Conservation (phyloP, 177 flowering plant genomes). For the Vitis hybrid region DNA sequence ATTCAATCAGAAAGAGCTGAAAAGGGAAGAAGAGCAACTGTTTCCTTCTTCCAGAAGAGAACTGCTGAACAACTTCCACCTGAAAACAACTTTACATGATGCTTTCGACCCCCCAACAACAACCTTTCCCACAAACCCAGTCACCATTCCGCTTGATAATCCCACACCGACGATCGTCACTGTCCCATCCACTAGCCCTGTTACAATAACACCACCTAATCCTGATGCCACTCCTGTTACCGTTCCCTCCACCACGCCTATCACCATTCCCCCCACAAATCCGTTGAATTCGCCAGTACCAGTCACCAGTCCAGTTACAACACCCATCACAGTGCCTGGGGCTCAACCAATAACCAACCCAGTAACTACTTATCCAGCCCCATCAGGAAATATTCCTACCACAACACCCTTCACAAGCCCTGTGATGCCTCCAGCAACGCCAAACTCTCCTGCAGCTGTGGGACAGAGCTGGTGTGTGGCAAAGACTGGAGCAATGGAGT, state of each 20-base stretch:
- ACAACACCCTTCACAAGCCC: constrained; percentile 45
- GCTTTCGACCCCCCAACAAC: constrained; percentile 24
- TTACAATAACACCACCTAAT: constrained; percentile 28
- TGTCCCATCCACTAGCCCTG: constrained; percentile 23
- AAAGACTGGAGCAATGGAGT: constrained; percentile 47
- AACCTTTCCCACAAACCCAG: constrained; percentile 21
- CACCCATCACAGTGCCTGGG: constrained; percentile 39
- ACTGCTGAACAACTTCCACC: constrained; percentile 21
- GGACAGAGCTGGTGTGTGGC: constrained; percentile 97
- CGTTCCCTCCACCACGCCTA: constrained; percentile 30
- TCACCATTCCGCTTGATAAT: constrained; percentile 21
- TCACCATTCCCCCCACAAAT: constrained; percentile 20
- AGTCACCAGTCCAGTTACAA: constrained; percentile 30
- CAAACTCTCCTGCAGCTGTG: constrained; percentile 39
- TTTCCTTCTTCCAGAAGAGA: constrained; percentile 37
- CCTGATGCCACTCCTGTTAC: constrained; percentile 34
- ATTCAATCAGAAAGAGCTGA: constrained; percentile 19
- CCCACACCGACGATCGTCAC: too few species aligned
- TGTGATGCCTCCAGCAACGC: constrained; percentile 36
- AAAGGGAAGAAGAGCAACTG: constrained; percentile 29
- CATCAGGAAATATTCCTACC: constrained; percentile 35
- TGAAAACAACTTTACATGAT: constrained; percentile 29
- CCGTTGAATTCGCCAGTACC: constrained; percentile 28
- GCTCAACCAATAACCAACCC: constrained; percentile 54
- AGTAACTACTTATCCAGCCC: constrained; percentile 46